Conservation (phyloP, 768 basidiomycete species). For the Suillus spraguei region DNA sequence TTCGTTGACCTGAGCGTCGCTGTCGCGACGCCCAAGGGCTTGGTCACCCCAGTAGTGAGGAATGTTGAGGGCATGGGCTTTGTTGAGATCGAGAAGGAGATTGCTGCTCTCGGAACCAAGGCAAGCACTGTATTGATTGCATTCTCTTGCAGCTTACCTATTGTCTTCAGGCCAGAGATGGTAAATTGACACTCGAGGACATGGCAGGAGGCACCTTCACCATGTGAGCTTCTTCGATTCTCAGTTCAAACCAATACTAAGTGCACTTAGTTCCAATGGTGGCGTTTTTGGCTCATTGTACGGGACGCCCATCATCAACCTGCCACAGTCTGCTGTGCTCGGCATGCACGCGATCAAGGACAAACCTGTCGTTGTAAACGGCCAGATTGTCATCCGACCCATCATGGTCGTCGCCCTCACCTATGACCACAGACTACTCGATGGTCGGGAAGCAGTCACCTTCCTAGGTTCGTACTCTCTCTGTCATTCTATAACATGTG, state of each 20-base stretch:
- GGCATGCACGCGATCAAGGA: conserved; percentile 98
- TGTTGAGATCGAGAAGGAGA: conserved; percentile 91
- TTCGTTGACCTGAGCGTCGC: conserved; percentile 95
- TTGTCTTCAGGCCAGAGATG: conserved; percentile 62
- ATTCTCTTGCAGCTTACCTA: neutral
- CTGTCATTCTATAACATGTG: neutral
- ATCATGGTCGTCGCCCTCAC: conserved; percentile 95
- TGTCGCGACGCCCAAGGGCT: conserved; percentile 95
- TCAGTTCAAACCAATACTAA: neutral
- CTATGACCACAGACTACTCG: conserved; percentile 94
- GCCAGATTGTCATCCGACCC: conserved; percentile 94
- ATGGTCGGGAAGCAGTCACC: conserved; percentile 94
- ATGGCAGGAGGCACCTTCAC: conserved; percentile 99
- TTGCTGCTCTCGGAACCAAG: conserved; percentile 90
- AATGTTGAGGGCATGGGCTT: conserved; percentile 90
- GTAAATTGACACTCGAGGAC: conserved; percentile 95
- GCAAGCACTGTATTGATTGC: neutral
- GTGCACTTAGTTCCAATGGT: conserved; percentile 80
- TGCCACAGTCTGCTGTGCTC: conserved; percentile 92
- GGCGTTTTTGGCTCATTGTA: conserved; percentile 97
- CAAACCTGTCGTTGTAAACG: conserved; percentile 85
- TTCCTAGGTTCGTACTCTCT: conserved; percentile 82
- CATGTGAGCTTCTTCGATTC: conserved; percentile 58
- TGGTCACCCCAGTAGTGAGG: conserved; percentile 94
- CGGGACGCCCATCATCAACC: conserved; percentile 98